Percentiles rank a stretch among this genome's conserved stretches.
These are phyloP conservation scores for Pterocarpus macrocarpus DNA, from an alignment of 306 rosid genomes.

Conservation along the genomic window DNA sequence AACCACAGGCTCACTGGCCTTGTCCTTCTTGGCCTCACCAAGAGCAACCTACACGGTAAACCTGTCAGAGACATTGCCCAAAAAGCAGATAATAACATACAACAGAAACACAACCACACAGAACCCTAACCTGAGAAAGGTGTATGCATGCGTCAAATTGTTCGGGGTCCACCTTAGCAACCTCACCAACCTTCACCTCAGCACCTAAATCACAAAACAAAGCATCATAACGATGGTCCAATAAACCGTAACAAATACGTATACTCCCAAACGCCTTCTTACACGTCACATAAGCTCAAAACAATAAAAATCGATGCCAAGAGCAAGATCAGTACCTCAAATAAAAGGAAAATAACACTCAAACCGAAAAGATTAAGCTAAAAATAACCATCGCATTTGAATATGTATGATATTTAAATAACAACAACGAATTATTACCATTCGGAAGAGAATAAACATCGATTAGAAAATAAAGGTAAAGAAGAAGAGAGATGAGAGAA, in stretches of 20 bases:
- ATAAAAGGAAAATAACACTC: neutral
- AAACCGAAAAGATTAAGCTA: too few species aligned
- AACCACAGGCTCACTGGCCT: slow-evolving; percentile 57
- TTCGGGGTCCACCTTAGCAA: slow-evolving; percentile 57
- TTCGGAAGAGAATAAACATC: neutral
- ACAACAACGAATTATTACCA: neutral
- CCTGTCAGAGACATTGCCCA: neutral
- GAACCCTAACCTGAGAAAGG: slow-evolving; percentile 80
- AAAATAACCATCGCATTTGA: neutral
- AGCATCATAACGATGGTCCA: neutral
- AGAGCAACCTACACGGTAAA: slow-evolving; percentile 67
- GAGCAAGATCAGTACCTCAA: neutral
- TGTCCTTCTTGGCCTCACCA: slow-evolving; percentile 77
- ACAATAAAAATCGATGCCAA: neutral
- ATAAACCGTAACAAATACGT: neutral
- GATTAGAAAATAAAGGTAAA: neutral
- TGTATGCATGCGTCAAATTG: slow-evolving; percentile 56
- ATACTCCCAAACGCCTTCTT: neutral
- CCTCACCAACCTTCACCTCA: slow-evolving; percentile 88
- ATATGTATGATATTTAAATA: too few species aligned
- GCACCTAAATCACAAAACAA: slow-evolving; percentile 59
- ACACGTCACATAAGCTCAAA: neutral
- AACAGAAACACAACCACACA: neutral
- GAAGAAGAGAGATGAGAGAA: neutral
- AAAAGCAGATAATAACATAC: neutral